Percentiles rank a stretch among this genome's conserved stretches.
Evolutionary conservation across 1,139 yeast species (phyloP).

Genomic region (Taphrina betulina): DNA sequence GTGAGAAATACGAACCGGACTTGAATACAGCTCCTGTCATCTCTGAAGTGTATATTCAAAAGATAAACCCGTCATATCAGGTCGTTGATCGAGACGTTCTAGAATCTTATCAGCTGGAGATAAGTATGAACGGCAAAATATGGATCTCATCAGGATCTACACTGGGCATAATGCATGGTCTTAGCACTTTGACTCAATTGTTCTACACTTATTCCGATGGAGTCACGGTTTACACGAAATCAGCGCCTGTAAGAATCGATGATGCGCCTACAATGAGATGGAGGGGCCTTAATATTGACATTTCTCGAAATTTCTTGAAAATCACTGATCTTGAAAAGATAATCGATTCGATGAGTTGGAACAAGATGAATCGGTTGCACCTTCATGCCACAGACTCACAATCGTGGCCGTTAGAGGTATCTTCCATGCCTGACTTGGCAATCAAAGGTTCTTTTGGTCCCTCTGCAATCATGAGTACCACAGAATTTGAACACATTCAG

Average conservation of each 20-base stretch:
- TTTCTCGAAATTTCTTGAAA: slow-evolving; percentile 48
- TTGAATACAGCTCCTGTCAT: background rate
- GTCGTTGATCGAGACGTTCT: background rate
- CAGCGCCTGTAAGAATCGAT: slow-evolving; percentile 46
- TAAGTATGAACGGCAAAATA: background rate
- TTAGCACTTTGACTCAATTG: slow-evolving; percentile 52
- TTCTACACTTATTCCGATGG: slow-evolving; percentile 43
- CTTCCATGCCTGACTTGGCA: slow-evolving; percentile 49
- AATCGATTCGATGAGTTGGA: slow-evolving; percentile 50
- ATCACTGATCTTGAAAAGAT: slow-evolving; percentile 46
- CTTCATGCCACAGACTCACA: slow-evolving; percentile 53
- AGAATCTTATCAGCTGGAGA: background rate
- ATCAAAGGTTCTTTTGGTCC: slow-evolving; percentile 49
- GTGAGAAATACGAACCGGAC: slow-evolving; percentile 10
- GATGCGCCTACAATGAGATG: slow-evolving; percentile 51
- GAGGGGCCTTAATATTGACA: slow-evolving; percentile 52
- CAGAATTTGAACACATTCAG: slow-evolving; percentile 46
- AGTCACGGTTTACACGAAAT: slow-evolving; percentile 42
- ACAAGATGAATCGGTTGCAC: slow-evolving; percentile 51
- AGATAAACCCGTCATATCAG: background rate
- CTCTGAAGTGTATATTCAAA: background rate
- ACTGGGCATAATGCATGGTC: slow-evolving; percentile 51
- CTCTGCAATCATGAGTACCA: slow-evolving; percentile 46
- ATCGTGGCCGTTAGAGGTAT: slow-evolving; percentile 51
- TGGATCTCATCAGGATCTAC: background rate